A percentile compares a stretch with the other conserved stretches of the same genome.
Evolutionary conservation across 495 filamentous ascomycete genomes (phyloP).

Genomic region (Tuber microsphaerosporum): DNA sequence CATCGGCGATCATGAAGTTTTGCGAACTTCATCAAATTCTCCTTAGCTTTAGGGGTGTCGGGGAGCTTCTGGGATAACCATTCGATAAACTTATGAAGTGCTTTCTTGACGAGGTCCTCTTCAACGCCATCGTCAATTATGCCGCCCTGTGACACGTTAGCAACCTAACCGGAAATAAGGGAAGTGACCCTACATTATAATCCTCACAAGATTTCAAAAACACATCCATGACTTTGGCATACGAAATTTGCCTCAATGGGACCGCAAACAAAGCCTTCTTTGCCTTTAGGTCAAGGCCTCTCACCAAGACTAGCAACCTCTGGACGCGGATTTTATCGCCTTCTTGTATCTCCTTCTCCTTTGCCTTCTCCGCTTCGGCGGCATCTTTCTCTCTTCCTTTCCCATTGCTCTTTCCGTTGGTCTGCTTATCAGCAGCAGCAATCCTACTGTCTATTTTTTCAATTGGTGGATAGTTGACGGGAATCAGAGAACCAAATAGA

Average conservation of each 20-base stretch:
- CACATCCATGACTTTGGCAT: slow-evolving; percentile 60
- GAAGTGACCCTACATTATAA: slow-evolving; percentile 55
- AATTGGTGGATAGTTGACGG: slow-evolving; percentile 73
- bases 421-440: slow-evolving; percentile 56
- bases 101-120: slow-evolving; percentile 41
- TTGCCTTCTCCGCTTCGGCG: slow-evolving; percentile 47
- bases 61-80: slow-evolving; percentile 67
- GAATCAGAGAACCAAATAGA: slow-evolving; percentile 78
- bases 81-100: slow-evolving; percentile 39
- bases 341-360: slow-evolving; percentile 53
- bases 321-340: slow-evolving; percentile 79
- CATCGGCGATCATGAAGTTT: slow-evolving; percentile 83
- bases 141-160: slow-evolving; percentile 54
- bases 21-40: slow-evolving; percentile 76
- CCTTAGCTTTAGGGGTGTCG: slow-evolving; percentile 51
- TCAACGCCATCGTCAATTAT: slow-evolving; percentile 67
- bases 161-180: slow-evolving; percentile 13
- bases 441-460: slow-evolving; percentile 58
- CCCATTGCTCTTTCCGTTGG: slow-evolving; percentile 44
- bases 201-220: slow-evolving; percentile 75
- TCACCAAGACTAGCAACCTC: slow-evolving; percentile 72
- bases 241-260: slow-evolving; percentile 63
- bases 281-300: slow-evolving; percentile 67
- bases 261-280: slow-evolving; percentile 85
- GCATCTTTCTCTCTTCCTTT: slow-evolving; percentile 46